phyloP scores from a whole-genome alignment of 257 asterid species.

The Solanum bukasovii region DNA sequence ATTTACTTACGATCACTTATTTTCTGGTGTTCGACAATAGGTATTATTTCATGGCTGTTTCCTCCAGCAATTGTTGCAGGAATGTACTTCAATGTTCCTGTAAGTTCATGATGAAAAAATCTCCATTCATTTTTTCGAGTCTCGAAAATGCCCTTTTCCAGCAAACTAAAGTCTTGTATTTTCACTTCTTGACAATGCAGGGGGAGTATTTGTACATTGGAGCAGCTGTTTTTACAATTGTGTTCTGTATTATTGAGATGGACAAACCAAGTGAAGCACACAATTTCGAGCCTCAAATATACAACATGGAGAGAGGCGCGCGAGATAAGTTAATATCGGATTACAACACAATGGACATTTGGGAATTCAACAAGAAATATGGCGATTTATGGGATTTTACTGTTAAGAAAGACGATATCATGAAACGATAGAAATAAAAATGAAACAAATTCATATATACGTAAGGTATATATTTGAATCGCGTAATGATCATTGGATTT shows the following conservation, averaged over 20 bases:
- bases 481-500: background rate
- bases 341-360: constrained; percentile 78
- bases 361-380: constrained; percentile 90
- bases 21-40: constrained; percentile 16
- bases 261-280: constrained; percentile 84
- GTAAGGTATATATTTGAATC: background rate
- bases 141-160: background rate
- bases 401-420: constrained; percentile 39
- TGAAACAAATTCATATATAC: background rate
- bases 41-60: constrained; percentile 75
- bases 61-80: constrained; percentile 72
- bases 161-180: background rate
- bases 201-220: constrained; percentile 81
- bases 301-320: constrained; percentile 80
- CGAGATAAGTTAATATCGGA: constrained; percentile 77
- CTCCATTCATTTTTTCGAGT: background rate
- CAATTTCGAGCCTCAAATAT: constrained; percentile 87
- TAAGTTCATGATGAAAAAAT: background rate
- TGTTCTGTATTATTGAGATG: constrained; percentile 73
- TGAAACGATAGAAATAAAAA: constrained; percentile 32
- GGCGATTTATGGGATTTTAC: constrained; percentile 90
- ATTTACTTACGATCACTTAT: background rate
- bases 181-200: constrained; percentile 19
- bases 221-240: constrained; percentile 58
- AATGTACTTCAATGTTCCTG: constrained; percentile 67